Base-by-base conservation (phyloP, 2,329 filamentous ascomycete genomes). In the Ceratocystis papillata region DNA sequence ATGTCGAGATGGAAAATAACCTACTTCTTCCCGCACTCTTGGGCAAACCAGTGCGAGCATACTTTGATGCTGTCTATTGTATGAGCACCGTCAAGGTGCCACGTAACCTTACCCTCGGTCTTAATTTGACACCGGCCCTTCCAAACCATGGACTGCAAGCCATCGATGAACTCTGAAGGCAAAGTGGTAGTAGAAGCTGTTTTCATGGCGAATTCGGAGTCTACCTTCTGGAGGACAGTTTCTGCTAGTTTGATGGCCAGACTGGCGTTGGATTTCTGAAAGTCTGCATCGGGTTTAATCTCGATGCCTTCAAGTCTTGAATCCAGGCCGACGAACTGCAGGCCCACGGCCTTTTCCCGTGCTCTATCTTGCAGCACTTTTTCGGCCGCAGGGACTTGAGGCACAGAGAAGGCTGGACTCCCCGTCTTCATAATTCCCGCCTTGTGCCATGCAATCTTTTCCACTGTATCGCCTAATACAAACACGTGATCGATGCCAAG, bases 61-160 rank as follows among this genome's bases (percentile, higher is more conserved):
- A 90, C 82, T 69, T 87, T 83, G 65, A 99, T 87, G 73, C 91
- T 96, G 73, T 97, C 93, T 2, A 88, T 80, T 0, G 93, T 99
- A 75, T 99, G 94, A 1, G 91, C 94, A 7, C 94, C 92, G 73
- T 99, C 94, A 22, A 99, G 83, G 72, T 92, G 88, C 92, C 93
- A 99, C 17, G 80, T 80, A 4, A 96, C 78, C 1, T 72, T 72
- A 1, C 48, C 64, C 33, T 68, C 64, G 12, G 20, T 25, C 71
- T 81, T 83, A 50, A 80, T 76, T 70, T 87, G 83, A 72, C 92
- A 96, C 59, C 94, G 82, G 3, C 93, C 94, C 50, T 90, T 83
- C 78, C 91, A 88, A 2, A 85, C 83, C 1, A 90, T 87, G 70
- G 83, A 77, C 73, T 93, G 86, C 1, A 99, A 78, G 0, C 91